A percentile compares a stretch with the other conserved stretches of the same genome.
Evolutionary conservation across 2,329 filamentous ascomycete species (phyloP).

Genomic region (Verticillium longisporum): DNA sequence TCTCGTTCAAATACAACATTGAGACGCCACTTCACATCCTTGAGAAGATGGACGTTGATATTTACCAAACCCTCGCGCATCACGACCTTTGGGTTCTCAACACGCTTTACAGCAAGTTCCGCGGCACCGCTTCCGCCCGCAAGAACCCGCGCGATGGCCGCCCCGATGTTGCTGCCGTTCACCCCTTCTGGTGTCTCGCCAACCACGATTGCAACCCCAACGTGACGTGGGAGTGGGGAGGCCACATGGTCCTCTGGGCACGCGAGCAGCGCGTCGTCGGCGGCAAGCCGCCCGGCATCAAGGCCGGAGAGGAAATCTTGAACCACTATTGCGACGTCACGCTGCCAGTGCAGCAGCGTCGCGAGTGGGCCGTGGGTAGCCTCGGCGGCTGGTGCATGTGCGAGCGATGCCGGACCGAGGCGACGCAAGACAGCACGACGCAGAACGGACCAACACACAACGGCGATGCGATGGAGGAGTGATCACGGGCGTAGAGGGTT

Average conservation of each 20-base stretch:
- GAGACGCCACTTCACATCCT: slow-evolving; percentile 69
- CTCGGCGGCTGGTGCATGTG: slow-evolving; percentile 89
- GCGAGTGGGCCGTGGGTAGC: slow-evolving; percentile 84
- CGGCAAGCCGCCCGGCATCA: slow-evolving; percentile 52
- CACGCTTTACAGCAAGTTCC: slow-evolving; percentile 86
- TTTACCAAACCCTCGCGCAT: slow-evolving; percentile 50
- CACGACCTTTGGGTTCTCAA: slow-evolving; percentile 83
- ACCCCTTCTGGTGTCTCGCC: slow-evolving; percentile 92
- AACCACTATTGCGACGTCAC: slow-evolving; percentile 92
- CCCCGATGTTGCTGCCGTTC: slow-evolving; percentile 87
- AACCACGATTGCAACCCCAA: slow-evolving; percentile 97
- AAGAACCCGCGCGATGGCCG: slow-evolving; percentile 70
- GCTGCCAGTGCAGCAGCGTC: slow-evolving; percentile 68
- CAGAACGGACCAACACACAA: neutral
- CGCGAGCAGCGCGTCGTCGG: slow-evolving; percentile 51
- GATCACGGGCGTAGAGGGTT: neutral
- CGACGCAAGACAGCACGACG: slow-evolving; percentile 17
- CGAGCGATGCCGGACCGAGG: slow-evolving; percentile 70
- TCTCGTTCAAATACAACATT: slow-evolving; percentile 71
- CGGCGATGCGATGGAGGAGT: neutral
- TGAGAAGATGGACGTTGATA: slow-evolving; percentile 78
- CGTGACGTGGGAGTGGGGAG: slow-evolving; percentile 89
- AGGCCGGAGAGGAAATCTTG: slow-evolving; percentile 74
- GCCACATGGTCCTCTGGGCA: slow-evolving; percentile 65
- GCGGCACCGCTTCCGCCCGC: slow-evolving; percentile 83